Conservation (phyloP, 1,284 basidiomycete species). For the Marasmius fiardii region DNA sequence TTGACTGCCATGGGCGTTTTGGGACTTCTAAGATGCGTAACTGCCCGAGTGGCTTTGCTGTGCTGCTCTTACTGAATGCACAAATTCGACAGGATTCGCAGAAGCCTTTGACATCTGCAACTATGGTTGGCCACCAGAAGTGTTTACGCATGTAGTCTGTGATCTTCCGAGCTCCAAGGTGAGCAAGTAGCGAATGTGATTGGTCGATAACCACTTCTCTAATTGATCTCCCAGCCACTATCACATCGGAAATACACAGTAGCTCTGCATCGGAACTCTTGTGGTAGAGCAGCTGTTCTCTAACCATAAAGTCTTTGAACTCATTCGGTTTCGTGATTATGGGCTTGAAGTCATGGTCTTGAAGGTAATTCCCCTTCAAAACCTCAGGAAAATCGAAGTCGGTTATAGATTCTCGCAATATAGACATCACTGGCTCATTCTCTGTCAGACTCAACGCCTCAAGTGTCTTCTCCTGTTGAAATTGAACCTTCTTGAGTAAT, state of each 20-base stretch:
- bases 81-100: slow-evolving; percentile 25
- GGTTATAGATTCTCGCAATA: not conserved
- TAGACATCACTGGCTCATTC: not conserved
- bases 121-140: slow-evolving; percentile 28
- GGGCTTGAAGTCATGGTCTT: slow-evolving; percentile 12
- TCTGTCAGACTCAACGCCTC: not conserved
- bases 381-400: not conserved
- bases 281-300: slow-evolving; percentile 14
- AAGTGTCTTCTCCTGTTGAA: not conserved
- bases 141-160: slow-evolving; percentile 21
- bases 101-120: slow-evolving; percentile 19
- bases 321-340: slow-evolving; percentile 10
- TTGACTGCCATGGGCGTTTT: slow-evolving; percentile 23
- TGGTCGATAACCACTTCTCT: slow-evolving; percentile 25
- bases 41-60: slow-evolving; percentile 21
- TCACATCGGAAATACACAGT: slow-evolving; percentile 17
- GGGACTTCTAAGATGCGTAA: slow-evolving; percentile 21
- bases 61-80: slow-evolving; percentile 19
- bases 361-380: not conserved
- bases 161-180: slow-evolving; percentile 25
- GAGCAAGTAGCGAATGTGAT: slow-evolving; percentile 26
- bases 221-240: slow-evolving; percentile 10
- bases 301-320: slow-evolving; percentile 16
- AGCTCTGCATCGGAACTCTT: slow-evolving; percentile 7
- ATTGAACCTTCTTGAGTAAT: not conserved